Conservation (phyloP, 2,329 filamentous ascomycete genomes). For the Claviceps lovelessii region DNA sequence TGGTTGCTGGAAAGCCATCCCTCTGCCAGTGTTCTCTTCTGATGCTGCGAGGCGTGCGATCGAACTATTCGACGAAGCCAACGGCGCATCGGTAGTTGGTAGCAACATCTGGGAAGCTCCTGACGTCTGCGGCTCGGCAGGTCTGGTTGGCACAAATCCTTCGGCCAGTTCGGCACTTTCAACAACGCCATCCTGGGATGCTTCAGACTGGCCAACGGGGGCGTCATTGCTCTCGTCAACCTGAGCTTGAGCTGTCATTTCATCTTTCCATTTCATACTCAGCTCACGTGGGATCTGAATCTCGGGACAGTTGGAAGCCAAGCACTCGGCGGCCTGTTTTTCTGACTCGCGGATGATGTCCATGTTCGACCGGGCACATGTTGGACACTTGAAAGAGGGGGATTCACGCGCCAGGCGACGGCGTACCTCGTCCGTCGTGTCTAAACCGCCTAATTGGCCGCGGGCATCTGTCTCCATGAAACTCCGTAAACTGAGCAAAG, state of each 20-base stretch:
- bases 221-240: not conserved
- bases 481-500: constrained; percentile 44
- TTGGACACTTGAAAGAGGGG: constrained; percentile 49
- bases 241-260: constrained; percentile 35
- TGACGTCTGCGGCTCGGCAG: constrained; percentile 5
- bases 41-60: not conserved
- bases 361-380: constrained; percentile 56
- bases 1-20: not conserved
- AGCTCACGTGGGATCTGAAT: constrained; percentile 40
- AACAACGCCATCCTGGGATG: constrained; percentile 15
- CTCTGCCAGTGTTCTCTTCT: not conserved
- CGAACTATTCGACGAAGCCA: not conserved
- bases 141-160: constrained; percentile 41
- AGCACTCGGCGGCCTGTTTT: constrained; percentile 32
- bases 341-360: constrained; percentile 62
- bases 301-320: constrained; percentile 22
- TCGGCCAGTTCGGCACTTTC: constrained; percentile 37
- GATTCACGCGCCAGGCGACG: constrained; percentile 56
- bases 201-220: not conserved
- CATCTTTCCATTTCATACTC: constrained; percentile 58
- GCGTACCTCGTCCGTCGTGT: constrained; percentile 55
- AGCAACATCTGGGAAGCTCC: not conserved
- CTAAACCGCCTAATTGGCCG: constrained; percentile 82
- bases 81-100: not conserved
- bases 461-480: constrained; percentile 88